Base-by-base conservation (phyloP, 2,329 filamentous ascomycete genomes). In the Podosphaera xanthii region DNA sequence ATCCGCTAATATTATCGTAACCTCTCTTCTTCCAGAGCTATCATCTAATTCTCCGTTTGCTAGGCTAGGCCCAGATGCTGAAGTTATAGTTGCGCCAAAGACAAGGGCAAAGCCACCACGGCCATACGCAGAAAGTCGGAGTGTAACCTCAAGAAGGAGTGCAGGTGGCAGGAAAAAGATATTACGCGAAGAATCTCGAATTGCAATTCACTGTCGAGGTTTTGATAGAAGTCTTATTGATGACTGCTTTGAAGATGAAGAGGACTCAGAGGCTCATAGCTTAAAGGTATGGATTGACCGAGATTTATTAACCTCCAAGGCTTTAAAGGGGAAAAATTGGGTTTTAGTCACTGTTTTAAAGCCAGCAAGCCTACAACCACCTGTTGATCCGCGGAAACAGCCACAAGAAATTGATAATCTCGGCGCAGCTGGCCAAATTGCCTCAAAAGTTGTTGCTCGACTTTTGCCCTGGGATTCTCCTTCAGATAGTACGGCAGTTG, bases 1-100 rank as follows among this genome's bases (percentile, higher is more conserved):
- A 2, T 95, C 91, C 1, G 94, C 92, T 8, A 96, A 90, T 67
- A 89, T 98, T 62, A 82, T 83, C 59, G 80, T 97, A 7, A 81
- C 87, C 5, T 89, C 87, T 1, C 75, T 98, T n/a, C 81, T 84
- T 1, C 92, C 92, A 0, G 75, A 81, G 0, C 81, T 83, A 3
- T 71, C 85, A 1, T 74, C 80, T 2, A 79, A 82, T 56, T 77
- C 81, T 1, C 77, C 87, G 0, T 98, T 98, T 69, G 88, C 87
- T 34, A 97, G 96, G 71, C 87, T 98, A 57, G 86, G 87, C 0
- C 86, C 90, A 0, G 89, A 97, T 69, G 91, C 91, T 31, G 92
- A 98, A 71, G 90, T 98, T 57, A 94, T 97, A 63, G 92, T 98
- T 61, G 92, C 92, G 2, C 92, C 92, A 0, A 98, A 98, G 73